Evolutionary conservation across 2,329 filamentous ascomycete species (phyloP).

Genomic region (Colletotrichum noveboracense): DNA sequence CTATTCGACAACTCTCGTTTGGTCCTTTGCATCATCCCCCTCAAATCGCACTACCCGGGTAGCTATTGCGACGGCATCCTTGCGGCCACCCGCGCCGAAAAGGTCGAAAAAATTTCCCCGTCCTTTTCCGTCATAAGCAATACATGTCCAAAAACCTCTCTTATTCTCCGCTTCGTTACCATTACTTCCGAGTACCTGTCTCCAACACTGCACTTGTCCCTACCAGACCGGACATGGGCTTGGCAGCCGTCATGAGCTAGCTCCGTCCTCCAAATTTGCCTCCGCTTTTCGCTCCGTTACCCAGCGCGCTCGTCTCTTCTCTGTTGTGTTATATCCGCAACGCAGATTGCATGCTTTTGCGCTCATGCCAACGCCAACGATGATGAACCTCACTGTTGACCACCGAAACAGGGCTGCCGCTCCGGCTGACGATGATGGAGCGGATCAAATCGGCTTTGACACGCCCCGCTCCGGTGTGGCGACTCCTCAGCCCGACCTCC

Average conservation of each 20-base stretch:
- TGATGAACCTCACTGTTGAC: conserved; percentile 56
- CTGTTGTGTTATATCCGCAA: conserved; percentile 1
- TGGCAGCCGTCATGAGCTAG: conserved; percentile 45
- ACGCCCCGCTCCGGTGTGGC: conserved; percentile 90
- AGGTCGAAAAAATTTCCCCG: conserved; percentile 11
- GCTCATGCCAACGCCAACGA: conserved; percentile 20
- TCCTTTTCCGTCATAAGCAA: conserved; percentile 13
- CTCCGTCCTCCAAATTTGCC: not conserved
- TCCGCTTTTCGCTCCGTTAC: conserved; percentile 17
- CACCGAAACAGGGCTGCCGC: conserved; percentile 57
- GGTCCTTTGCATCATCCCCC: conserved; percentile 14
- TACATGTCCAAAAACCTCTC: not conserved
- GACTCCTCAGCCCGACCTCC: conserved; percentile 90
- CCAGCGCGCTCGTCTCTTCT: conserved; percentile 4
- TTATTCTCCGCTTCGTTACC: not conserved
- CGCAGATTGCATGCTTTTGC: conserved; percentile 13
- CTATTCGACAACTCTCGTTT: conserved; percentile 7
- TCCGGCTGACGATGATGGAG: conserved; percentile 70
- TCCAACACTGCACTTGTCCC: not conserved
- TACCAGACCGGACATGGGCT: conserved; percentile 23
- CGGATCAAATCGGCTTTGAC: conserved; percentile 81
- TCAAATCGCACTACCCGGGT: not conserved
- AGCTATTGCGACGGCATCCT: conserved; percentile 16
- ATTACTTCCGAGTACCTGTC: not conserved
- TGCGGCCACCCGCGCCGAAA: conserved; percentile 4